Base-by-base conservation (phyloP, 768 basidiomycete species). In the Glaciozyma martinii region DNA sequence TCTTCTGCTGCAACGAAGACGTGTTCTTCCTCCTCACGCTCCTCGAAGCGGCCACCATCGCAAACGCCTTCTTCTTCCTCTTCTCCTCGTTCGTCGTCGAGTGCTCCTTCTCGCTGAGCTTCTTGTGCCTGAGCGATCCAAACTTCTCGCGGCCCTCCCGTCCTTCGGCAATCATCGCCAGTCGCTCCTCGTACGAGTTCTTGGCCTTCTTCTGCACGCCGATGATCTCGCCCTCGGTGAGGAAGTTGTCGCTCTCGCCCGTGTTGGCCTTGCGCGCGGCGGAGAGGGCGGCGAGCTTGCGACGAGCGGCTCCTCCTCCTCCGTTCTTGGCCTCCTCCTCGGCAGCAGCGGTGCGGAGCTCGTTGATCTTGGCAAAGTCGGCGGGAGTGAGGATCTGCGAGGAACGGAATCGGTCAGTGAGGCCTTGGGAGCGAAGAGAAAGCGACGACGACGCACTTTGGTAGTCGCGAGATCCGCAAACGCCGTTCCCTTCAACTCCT, bases 131-230 rank as follows among this genome's bases (percentile, higher is more conserved):
- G 62, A 67, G 66, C 27, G 50, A 57, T 7, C 89, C 89, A 74
- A 85, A 95, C 78, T 93, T 94, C 75, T 94, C 93, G 56, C 94
- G 82, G 0, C 91, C 94, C 76, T 98, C 93, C 46, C 93, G 83
- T 0, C 94, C 94, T 75, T 90, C 89, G 74, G 87, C 85, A 67
- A 97, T 88, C 62, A 86, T 87, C 7, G 88, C 93, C 77, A 98
- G 82, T 25, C 94, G 86, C 73, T 93, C 93, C 61, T 89, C 89
- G 75, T 98, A 98, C 75, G 89, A 86, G 2, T 89, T 84, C 77
- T 97, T 99, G 42, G 82, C 81, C 79, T 92, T 94, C 79, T 97
- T 97, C 61, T 89, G 84, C 19, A 90, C 89, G 1, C 95, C 94
- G 15, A 97, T 80, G 67, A 99, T 97, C 72, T 93, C 91, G 66